Evolutionary conservation across 2,329 filamentous ascomycete genomes (phyloP).

Genomic region (Sporothrix pseudoabietina): DNA sequence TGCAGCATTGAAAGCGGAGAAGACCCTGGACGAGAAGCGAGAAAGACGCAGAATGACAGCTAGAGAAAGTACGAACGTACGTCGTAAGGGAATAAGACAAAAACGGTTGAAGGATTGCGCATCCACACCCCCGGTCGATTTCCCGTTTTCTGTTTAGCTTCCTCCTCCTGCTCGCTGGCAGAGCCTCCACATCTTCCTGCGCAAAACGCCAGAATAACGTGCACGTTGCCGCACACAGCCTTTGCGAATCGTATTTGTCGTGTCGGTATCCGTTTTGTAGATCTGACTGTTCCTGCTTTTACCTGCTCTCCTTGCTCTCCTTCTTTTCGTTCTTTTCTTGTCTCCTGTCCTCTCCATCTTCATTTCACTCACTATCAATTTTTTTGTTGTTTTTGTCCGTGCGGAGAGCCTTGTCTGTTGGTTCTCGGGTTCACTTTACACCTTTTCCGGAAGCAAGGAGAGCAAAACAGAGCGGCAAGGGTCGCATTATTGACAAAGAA

Average conservation of each 20-base stretch:
- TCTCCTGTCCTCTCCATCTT: background rate
- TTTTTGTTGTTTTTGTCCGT: conserved; percentile 21
- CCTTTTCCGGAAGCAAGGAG: conserved; percentile 26
- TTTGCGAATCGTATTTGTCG: conserved; percentile 20
- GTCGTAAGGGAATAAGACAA: background rate
- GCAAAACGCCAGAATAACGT: background rate
- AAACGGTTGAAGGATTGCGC: conserved; percentile 12
- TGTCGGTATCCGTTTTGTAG: conserved; percentile 6
- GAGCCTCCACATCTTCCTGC: conserved; percentile 6
- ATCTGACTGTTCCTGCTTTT: conserved; percentile 1
- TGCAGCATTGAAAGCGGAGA: conserved; percentile 20
- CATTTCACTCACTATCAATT: background rate
- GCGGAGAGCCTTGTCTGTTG: conserved; percentile 15
- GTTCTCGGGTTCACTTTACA: background rate
- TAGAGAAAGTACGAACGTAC: background rate
- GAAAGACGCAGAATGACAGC: background rate
- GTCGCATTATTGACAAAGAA: conserved; percentile 23
- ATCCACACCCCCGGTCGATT: background rate
- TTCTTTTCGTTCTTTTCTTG: background rate
- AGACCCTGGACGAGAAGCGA: conserved; percentile 8
- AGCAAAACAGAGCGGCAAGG: background rate
- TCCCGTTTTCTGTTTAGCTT: background rate
- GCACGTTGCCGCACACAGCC: background rate
- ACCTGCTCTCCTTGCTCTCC: too few species aligned
- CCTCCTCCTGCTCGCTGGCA: background rate